Base-by-base conservation (phyloP, 345 rosid genomes). In the Fremontodendron californicum region DNA sequence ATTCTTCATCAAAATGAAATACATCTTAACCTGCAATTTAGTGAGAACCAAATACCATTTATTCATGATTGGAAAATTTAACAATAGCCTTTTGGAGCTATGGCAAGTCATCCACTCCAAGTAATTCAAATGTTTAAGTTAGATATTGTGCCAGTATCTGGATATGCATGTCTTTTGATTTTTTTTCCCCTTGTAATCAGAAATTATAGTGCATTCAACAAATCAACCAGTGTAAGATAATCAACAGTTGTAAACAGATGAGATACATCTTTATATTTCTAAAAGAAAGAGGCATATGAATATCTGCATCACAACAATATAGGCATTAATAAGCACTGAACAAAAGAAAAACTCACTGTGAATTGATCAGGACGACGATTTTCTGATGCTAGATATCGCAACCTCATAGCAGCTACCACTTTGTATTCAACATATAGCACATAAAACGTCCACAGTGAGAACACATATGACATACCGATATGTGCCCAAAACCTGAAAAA, bases 311-410 rank as follows among this genome's bases (percentile, higher is more conserved):
- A 67, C 52, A 67, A 23, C 54, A 25, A 67, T 67, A 67, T 45
- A 13, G 31, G 33, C 35, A 67, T 67, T 45, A 54, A 54, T 67
- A 67, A 67, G 72, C 51, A 15, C 52, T 11, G 10, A 37, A 27
- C 5, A 71, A 27, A 27, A 16, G 8, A 58, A 25, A 18, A 82
- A 88, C 96, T 89, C 77, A 96, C 98, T 0, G 97, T 92, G 78
- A 90, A 91, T 79, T 93, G 99, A 81, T 96, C 99, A 48, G 99
- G 96, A 60, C 97, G 97, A 33, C 98, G 99, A 70, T 66, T 77
- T 84, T 87, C 97, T 3, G 92, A 81, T 40, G 97, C 97, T 71
- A 93, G 81, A 88, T 89, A 92, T 29, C 64, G 88, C 87, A 91
- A 69, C 80, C 97, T 90, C 97, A 90, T 88, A 57, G 25, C 71